Conservation (phyloP, 768 basidiomycete genomes). For the Boletus rubescentipes region DNA sequence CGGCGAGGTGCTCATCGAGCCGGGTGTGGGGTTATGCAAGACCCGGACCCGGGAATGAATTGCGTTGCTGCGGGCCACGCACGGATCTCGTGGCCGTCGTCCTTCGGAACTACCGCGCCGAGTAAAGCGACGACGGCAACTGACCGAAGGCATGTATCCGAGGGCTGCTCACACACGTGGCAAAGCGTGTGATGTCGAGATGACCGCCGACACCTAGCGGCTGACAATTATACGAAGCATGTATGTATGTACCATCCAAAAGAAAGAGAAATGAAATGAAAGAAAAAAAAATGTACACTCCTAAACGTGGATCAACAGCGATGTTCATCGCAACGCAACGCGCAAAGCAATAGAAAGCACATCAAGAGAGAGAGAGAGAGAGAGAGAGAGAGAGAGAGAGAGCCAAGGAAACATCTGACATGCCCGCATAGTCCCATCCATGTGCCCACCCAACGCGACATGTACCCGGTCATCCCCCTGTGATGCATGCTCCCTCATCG, state of each 20-base stretch:
- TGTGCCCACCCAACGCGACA: background rate
- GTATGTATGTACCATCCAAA: constrained; percentile 13
- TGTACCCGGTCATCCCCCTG: too few relatives aligned
- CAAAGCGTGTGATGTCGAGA: too few relatives aligned
- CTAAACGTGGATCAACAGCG: constrained; percentile 3
- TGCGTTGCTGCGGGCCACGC: too few relatives aligned
- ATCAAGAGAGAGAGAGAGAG: background rate
- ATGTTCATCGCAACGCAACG: background rate
- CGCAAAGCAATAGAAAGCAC: constrained; percentile 1
- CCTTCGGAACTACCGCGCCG: constrained; percentile 18
- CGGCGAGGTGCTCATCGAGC: constrained; percentile 24
- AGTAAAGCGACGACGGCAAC: constrained; percentile 21
- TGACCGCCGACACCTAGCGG: too few relatives aligned
- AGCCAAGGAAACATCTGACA: background rate
- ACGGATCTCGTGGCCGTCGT: background rate
- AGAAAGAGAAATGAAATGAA: too few relatives aligned
- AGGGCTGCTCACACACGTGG: constrained; percentile 1
- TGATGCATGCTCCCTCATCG: background rate
- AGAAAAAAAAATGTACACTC: constrained; percentile 5
- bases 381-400: background rate
- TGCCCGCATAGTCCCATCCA: background rate
- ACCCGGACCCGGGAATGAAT: background rate
- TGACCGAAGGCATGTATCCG: constrained; percentile 18
- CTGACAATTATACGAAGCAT: background rate
- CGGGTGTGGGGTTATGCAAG: constrained; percentile 2